Evolutionary conservation across 192 early-diverging fungal genomes (phyloP).

Genomic region (Phlyctochytrium bullatum): DNA sequence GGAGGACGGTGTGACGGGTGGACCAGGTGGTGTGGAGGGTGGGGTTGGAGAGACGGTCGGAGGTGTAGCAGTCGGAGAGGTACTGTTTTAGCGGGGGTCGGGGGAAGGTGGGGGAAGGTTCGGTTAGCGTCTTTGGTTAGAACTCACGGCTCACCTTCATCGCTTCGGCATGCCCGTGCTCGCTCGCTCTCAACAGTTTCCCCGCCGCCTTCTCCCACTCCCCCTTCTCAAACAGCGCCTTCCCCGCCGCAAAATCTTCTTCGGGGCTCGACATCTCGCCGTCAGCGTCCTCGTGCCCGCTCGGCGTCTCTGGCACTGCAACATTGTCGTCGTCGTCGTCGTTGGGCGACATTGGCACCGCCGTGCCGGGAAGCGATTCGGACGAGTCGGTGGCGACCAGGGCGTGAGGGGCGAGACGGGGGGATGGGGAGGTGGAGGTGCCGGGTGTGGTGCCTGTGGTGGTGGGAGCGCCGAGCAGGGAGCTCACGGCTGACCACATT

Average conservation of each 20-base stretch:
- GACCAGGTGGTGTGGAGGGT: neutral
- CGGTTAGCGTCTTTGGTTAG: neutral
- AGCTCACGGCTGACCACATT: too few relatives aligned
- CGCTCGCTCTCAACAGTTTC: neutral
- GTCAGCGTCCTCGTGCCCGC: neutral
- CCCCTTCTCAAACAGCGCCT: neutral
- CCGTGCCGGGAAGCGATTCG: too few relatives aligned
- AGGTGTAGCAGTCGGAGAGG: neutral
- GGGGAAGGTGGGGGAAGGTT: neutral
- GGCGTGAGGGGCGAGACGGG: too few relatives aligned
- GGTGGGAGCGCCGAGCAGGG: too few relatives aligned
- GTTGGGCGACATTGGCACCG: too few relatives aligned
- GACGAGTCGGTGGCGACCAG: too few relatives aligned
- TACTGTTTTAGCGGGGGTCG: neutral
- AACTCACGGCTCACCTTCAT: neutral
- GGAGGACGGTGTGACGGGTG: neutral
- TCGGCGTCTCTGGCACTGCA: too few relatives aligned
- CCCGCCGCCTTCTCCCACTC: neutral
- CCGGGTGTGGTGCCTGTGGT: too few relatives aligned
- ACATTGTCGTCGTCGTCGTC: too few relatives aligned
- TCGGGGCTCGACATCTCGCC: neutral
- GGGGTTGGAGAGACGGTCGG: neutral
- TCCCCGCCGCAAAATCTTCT: neutral
- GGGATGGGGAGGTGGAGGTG: too few relatives aligned
- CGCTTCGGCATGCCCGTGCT: neutral